Percentiles rank a stretch among this genome's conserved stretches.
These are phyloP conservation scores for Spiromastix sp. DNA, from an alignment of 2,329 filamentous ascomycete species.

Conservation along the genomic window DNA sequence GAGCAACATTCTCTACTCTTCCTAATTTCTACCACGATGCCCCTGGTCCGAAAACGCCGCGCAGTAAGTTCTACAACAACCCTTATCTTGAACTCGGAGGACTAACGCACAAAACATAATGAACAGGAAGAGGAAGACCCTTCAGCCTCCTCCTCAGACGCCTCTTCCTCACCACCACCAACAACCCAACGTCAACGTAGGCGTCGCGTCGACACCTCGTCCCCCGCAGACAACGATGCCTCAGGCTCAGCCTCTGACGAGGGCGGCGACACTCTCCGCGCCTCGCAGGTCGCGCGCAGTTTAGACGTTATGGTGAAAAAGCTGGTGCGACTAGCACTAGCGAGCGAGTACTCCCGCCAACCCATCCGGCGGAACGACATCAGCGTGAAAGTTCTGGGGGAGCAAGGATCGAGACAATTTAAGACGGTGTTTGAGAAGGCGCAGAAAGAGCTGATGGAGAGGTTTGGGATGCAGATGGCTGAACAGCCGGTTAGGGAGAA, in stretches of 20 bases:
- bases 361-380: constrained; percentile 50
- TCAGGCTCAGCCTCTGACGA: constrained; percentile 7
- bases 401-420: constrained; percentile 58
- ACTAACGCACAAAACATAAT: constrained; percentile 1
- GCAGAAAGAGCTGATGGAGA: constrained; percentile 56
- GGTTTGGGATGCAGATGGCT: constrained; percentile 88
- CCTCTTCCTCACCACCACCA: constrained; percentile 1
- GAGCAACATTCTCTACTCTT: too few species aligned
- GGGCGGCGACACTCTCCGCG: constrained; percentile 2
- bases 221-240: constrained; percentile 4
- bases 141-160: constrained; percentile 3
- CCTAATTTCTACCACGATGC: constrained; percentile 6
- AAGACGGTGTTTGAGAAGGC: constrained; percentile 66
- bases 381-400: constrained; percentile 58
- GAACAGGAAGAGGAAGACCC: background rate
- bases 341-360: constrained; percentile 49
- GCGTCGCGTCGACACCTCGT: constrained; percentile 8
- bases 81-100: background rate
- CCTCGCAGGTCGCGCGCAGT: constrained; percentile 18
- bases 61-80: constrained; percentile 6
- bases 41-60: constrained; percentile 9
- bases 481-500: constrained; percentile 77
- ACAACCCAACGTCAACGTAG: constrained; percentile 7
- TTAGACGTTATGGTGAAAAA: constrained; percentile 45
- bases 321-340: constrained; percentile 50